Conservation (phyloP, 352 stramenopile species). For the Hyphochytrium catenoides region DNA sequence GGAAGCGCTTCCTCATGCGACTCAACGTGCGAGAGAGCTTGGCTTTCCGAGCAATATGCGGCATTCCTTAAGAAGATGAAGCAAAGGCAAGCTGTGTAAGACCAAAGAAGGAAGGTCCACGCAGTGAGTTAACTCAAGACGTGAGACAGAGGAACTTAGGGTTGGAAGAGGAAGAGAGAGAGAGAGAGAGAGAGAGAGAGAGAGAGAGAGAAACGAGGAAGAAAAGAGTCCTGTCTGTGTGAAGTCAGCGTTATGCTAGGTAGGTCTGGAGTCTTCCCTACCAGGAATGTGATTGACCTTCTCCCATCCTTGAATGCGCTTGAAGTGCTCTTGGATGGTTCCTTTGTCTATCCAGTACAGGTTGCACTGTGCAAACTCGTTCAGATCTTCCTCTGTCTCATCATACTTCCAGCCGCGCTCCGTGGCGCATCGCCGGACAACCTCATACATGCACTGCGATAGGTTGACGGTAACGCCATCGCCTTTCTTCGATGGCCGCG, state of each 20-base stretch:
- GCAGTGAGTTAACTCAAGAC: too few relatives aligned
- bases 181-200: too few relatives aligned
- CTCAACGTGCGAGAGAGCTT: slow-evolving; percentile 84
- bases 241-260: too few relatives aligned
- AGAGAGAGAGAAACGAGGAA: too few relatives aligned
- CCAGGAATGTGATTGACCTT: slow-evolving; percentile 82
- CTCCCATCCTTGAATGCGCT: slow-evolving; percentile 66
- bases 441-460: slow-evolving; percentile 44
- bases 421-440: slow-evolving; percentile 42
- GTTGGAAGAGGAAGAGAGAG: not conserved
- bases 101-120: too few relatives aligned
- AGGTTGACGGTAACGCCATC: slow-evolving; percentile 27
- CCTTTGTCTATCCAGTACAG: slow-evolving; percentile 85
- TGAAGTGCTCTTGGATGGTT: slow-evolving; percentile 67
- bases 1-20: slow-evolving; percentile 81
- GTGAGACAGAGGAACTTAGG: too few relatives aligned
- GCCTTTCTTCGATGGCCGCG: slow-evolving; percentile 1
- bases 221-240: too few relatives aligned
- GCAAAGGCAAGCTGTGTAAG: too few relatives aligned
- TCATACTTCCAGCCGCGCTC: slow-evolving; percentile 43
- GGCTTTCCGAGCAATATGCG: slow-evolving; percentile 76
- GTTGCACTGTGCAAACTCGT: slow-evolving; percentile 42
- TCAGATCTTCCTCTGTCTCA: slow-evolving; percentile 38
- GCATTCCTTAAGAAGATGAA: slow-evolving; percentile 51
- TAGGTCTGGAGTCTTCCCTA: too few relatives aligned